Percentiles rank a stretch among this genome's conserved stretches.
Conservation (phyloP, 179 eudicot species). For the Beta corolliflora region DNA sequence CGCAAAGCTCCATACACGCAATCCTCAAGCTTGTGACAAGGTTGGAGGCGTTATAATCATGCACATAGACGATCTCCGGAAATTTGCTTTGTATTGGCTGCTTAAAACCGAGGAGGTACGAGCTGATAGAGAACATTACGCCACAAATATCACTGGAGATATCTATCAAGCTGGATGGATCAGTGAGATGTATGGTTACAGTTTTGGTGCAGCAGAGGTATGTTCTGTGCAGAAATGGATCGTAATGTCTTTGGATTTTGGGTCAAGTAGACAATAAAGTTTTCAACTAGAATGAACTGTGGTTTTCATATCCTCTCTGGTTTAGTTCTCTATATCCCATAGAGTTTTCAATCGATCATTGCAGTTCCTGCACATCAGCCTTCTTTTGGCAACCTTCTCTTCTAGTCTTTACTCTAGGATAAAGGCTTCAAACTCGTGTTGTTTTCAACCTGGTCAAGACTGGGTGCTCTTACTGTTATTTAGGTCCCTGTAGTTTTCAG, state of each 20-base stretch:
- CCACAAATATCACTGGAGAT: slow-evolving; percentile 79
- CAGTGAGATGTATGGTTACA: slow-evolving; percentile 99
- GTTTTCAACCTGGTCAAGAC: not conserved
- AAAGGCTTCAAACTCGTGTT: not conserved
- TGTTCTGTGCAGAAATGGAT: not conserved
- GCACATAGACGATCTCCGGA: slow-evolving; percentile 90
- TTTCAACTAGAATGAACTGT: not conserved
- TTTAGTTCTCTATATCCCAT: not conserved
- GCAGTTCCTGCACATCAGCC: not conserved
- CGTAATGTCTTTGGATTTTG: not conserved
- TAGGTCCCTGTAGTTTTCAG: not conserved
- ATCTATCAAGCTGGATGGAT: slow-evolving; percentile 90
- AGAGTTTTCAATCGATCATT: not conserved
- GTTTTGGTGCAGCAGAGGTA: slow-evolving; percentile 99
- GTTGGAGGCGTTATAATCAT: slow-evolving; percentile 95
- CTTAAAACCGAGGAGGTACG: slow-evolving; percentile 95
- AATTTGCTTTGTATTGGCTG: slow-evolving; percentile 80
- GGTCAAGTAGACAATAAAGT: not conserved
- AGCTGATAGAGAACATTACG: slow-evolving; percentile 84
- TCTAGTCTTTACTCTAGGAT: not conserved
- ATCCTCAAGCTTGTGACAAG: slow-evolving; percentile 92
- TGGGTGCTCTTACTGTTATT: not conserved
- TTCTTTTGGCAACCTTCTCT: not conserved
- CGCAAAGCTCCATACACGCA: slow-evolving; percentile 83
- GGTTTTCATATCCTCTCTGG: not conserved